A percentile compares a stretch with the other conserved stretches of the same genome.
Conservation (phyloP, 2,329 filamentous ascomycete genomes). For the Fusarium sp. region DNA sequence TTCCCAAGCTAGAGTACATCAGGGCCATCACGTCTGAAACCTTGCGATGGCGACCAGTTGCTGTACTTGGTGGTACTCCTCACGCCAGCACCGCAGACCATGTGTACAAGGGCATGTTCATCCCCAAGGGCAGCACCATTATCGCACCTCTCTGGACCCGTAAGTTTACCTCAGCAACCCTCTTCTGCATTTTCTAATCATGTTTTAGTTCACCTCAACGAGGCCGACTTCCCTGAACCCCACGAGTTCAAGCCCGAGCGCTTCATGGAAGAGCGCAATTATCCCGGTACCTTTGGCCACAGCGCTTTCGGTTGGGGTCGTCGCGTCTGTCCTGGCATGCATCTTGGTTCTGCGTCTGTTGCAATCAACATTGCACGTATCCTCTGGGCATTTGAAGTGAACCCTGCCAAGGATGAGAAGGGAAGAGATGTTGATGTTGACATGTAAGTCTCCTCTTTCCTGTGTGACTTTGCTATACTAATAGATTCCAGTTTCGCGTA, state of each 20-base stretch:
- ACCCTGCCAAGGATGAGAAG: slow-evolving; percentile 43
- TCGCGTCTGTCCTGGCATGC: slow-evolving; percentile 54
- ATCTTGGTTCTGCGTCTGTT: slow-evolving; percentile 61
- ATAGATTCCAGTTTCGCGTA: slow-evolving; percentile 49
- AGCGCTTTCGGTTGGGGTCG: slow-evolving; percentile 54
- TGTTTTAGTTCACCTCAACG: slow-evolving; percentile 50
- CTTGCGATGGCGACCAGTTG: slow-evolving; percentile 53
- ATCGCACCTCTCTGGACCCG: slow-evolving; percentile 55
- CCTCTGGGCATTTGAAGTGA: slow-evolving; percentile 62
- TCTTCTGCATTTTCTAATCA: fast-evolving
- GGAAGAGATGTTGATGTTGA: slow-evolving; percentile 49
- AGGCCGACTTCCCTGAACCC: slow-evolving; percentile 52
- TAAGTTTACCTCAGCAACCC: slow-evolving; percentile 32
- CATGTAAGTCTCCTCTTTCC: slow-evolving; percentile 45
- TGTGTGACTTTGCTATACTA: not conserved
- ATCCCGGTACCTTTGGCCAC: slow-evolving; percentile 50
- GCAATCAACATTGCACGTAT: slow-evolving; percentile 56
- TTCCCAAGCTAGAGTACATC: slow-evolving; percentile 47
- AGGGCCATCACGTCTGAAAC: slow-evolving; percentile 51
- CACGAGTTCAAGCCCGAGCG: slow-evolving; percentile 51
- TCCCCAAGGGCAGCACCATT: slow-evolving; percentile 53
- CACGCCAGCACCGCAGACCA: slow-evolving; percentile 56
- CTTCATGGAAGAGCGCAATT: slow-evolving; percentile 47
- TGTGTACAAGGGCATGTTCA: slow-evolving; percentile 54
- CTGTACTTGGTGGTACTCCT: slow-evolving; percentile 54